Conservation (phyloP, 768 basidiomycete species). For the Russula sp. region DNA sequence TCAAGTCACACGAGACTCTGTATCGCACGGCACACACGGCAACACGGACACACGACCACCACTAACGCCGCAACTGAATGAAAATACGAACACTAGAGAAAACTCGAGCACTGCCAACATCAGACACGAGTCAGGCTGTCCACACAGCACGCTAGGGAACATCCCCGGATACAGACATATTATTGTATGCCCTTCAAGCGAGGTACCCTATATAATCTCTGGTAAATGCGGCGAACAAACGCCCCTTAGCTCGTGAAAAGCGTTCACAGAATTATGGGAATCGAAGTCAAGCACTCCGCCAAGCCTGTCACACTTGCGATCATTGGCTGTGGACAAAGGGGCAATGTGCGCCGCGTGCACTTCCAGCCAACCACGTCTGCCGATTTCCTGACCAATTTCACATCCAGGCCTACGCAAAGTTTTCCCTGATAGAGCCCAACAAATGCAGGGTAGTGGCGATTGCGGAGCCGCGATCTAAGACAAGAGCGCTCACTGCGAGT, state of each 20-base stretch:
- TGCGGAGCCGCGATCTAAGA: slow-evolving; percentile 72
- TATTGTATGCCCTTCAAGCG: too few relatives aligned
- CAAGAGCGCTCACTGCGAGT: slow-evolving; percentile 51
- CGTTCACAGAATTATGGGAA: slow-evolving; percentile 24
- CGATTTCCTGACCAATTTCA: not conserved
- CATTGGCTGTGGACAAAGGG: slow-evolving; percentile 81
- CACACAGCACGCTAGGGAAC: too few relatives aligned
- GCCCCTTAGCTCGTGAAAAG: not conserved
- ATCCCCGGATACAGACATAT: too few relatives aligned
- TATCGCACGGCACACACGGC: too few relatives aligned
- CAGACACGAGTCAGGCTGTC: too few relatives aligned
- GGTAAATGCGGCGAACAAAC: not conserved
- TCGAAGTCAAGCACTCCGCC: slow-evolving; percentile 17
- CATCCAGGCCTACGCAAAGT: slow-evolving; percentile 54
- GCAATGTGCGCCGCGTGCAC: slow-evolving; percentile 45
- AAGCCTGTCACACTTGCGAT: slow-evolving; percentile 64
- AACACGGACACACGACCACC: too few relatives aligned
- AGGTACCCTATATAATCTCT: too few relatives aligned
- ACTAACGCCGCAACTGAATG: too few relatives aligned
- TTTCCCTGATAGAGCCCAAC: slow-evolving; percentile 53
- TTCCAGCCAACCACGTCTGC: not conserved
- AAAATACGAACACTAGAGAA: too few relatives aligned
- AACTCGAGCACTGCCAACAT: too few relatives aligned
- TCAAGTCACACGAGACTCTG: slow-evolving; percentile 26
- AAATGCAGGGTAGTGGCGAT: slow-evolving; percentile 76